Base-by-base conservation (phyloP, 108 stramenopile genomes). In the Skeletonema grethae region DNA sequence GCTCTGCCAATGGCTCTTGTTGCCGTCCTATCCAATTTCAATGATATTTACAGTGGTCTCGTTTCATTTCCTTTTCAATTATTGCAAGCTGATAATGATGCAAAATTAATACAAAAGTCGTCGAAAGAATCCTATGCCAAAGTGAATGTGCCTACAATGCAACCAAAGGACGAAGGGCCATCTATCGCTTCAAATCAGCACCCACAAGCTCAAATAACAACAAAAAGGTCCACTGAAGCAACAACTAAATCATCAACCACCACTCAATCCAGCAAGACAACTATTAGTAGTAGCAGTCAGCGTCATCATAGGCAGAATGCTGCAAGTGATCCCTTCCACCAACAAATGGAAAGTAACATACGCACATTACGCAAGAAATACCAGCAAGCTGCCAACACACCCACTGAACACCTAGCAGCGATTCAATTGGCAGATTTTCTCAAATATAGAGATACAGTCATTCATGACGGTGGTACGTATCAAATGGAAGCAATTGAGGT, bases 391-490 rank as follows among this genome's bases (percentile, higher is more conserved):
- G 36, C 28, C 13, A 22, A 46, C 31, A 70, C 69, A 7, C 69
- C 66, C 20, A 57, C 48, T 10, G 57, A 69, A 55, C 25, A 64
- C 22, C 6, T 77, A 29, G 58, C 66, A 29, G 82, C 78, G 16
- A 53, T 92, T 28, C 53, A 50, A 7, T 79, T 80, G 29, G 93
- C 90, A 10, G 93, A 94, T 56, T 83, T 81, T 16, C 66, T 94
- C 45, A 72, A 85, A 10, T 61, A 84, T 7, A 81, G 85, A 28
- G 93, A 90, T 70, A 60, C 86, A 3, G 65, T 75, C 20, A 88
- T 87, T 70, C 89, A 90, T 50, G 93, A 94, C 36, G 93, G 93
- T 5, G 93, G 93, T 7, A 86, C 84, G 4, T 53, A 68, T 24
- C 90, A 91, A 46, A 61, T 68, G 58, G 88, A 90, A 63, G 88